Evolutionary conservation across 2,329 filamentous ascomycete genomes (phyloP).

Genomic region (Coniochaeta hoffmannii): DNA sequence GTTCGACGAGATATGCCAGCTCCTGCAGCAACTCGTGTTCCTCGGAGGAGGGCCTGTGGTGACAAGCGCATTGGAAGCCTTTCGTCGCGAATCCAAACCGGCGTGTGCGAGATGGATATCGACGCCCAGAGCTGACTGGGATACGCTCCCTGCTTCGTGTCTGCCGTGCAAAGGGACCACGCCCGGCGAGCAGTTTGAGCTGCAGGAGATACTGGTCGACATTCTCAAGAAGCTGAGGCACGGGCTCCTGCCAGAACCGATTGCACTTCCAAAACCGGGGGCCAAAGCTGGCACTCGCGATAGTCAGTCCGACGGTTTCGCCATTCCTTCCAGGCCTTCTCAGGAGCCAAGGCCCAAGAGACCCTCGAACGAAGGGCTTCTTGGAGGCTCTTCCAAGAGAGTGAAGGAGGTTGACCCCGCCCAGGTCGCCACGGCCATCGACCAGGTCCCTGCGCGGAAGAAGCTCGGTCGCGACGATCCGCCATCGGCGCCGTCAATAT

Average conservation of each 20-base stretch:
- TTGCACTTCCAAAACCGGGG: background rate
- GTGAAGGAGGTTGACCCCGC: background rate
- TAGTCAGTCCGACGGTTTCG: background rate
- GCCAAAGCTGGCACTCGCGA: background rate
- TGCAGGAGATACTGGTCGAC: conserved; percentile 17
- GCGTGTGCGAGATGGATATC: conserved; percentile 14
- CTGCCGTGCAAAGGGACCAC: conserved; percentile 10
- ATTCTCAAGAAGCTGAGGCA: conserved; percentile 10
- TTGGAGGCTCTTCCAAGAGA: background rate
- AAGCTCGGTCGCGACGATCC: background rate
- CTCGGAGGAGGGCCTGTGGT: conserved; percentile 9
- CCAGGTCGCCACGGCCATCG: background rate
- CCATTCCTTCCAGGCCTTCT: background rate
- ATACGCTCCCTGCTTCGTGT: conserved; percentile 9
- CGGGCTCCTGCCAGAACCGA: background rate
- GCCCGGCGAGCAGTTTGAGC: conserved; percentile 8
- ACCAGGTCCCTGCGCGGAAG: background rate
- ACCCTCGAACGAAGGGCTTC: background rate
- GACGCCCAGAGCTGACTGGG: conserved; percentile 12
- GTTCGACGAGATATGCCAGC: conserved; percentile 13
- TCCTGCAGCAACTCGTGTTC: conserved; percentile 16
- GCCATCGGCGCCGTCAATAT: conserved; percentile 1
- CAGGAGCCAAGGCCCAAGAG: background rate
- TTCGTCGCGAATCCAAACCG: conserved; percentile 13
- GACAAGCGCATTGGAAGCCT: conserved; percentile 10